These are phyloP conservation scores for Backusella parvicylindrica DNA, from an alignment of 192 early-diverging fungal species.

Conservation along the genomic window DNA sequence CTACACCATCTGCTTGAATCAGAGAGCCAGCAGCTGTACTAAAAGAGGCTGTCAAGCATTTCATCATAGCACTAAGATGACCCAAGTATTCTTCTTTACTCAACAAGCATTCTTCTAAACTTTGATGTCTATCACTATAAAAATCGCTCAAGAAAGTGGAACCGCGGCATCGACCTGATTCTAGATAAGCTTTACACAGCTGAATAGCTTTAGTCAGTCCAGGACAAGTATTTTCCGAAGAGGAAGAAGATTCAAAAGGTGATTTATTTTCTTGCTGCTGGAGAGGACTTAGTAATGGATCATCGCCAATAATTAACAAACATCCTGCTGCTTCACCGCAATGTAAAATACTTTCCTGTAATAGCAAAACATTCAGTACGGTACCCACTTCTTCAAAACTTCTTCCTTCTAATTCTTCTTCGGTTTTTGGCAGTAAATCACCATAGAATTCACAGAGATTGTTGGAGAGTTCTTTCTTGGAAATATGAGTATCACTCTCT, in stretches of 20 bases:
- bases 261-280: not conserved
- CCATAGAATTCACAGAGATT: not conserved
- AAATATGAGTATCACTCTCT: constrained; percentile 36
- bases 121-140: constrained; percentile 24
- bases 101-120: constrained; percentile 34
- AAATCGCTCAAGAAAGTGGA: constrained; percentile 41
- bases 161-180: constrained; percentile 6
- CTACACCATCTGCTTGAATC: not conserved
- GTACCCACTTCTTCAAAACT: constrained; percentile 34
- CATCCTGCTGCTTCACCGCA: constrained; percentile 37
- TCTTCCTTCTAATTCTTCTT: constrained; percentile 9
- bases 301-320: constrained; percentile 24
- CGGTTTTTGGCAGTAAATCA: not conserved
- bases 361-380: constrained; percentile 28
- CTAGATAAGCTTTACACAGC: constrained; percentile 22
- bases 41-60: constrained; percentile 1
- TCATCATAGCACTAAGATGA: constrained; percentile 47
- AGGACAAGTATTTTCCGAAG: not conserved
- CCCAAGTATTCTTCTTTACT: constrained; percentile 43
- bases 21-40: not conserved
- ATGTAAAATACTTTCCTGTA: constrained; percentile 37
- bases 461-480: constrained; percentile 8
- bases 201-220: constrained; percentile 11
- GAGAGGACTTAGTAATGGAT: constrained; percentile 6
- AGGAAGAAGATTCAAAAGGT: not conserved